phyloP scores from a whole-genome alignment of 305 asterid genomes.

The Rubia occidens region DNA sequence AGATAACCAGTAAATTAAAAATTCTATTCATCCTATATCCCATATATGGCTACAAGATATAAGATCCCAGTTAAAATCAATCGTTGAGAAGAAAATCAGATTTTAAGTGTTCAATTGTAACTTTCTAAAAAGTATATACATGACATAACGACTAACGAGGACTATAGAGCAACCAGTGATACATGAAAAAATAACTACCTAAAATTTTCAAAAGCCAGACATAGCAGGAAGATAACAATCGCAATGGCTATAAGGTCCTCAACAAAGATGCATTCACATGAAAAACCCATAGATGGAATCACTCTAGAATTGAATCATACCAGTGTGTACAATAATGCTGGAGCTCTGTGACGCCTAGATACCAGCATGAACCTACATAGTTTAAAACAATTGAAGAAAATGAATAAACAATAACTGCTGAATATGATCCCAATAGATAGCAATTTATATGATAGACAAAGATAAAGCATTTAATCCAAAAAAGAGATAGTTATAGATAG shows the following conservation, averaged over 20 bases:
- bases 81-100: neutral
- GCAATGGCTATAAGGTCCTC: neutral
- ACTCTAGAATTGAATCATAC: slow-evolving; percentile 39
- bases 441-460: neutral
- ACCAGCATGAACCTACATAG: slow-evolving; percentile 85
- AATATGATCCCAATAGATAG: neutral
- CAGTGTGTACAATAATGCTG: slow-evolving; percentile 79
- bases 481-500: neutral
- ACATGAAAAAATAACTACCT: neutral
- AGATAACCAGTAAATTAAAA: neutral
- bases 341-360: slow-evolving; percentile 68
- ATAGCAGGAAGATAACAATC: neutral
- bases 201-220: neutral
- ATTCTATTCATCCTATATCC: neutral
- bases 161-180: neutral
- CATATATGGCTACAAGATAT: neutral
- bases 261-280: neutral
- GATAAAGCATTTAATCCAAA: neutral
- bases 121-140: neutral
- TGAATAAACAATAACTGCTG: neutral
- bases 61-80: neutral
- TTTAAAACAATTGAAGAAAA: neutral
- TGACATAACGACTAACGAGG: neutral
- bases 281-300: slow-evolving; percentile 9
- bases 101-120: neutral